A percentile compares a stretch with the other conserved stretches of the same genome.
phyloP scores from a whole-genome alignment of 1,284 basidiomycete species.

The Tylopilus microsporus region DNA sequence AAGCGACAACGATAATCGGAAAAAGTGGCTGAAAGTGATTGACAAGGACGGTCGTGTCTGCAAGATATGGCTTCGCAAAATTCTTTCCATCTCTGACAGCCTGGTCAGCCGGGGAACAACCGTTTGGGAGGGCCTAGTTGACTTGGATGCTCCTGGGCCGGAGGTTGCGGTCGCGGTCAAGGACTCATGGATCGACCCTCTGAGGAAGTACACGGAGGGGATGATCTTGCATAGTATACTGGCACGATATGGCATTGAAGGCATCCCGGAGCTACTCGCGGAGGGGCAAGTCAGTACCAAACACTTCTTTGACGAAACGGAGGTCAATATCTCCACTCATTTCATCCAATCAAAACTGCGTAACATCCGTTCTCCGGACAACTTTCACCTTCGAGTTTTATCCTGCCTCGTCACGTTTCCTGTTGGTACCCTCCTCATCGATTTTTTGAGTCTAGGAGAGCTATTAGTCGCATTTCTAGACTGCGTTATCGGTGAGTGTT shows the following conservation, averaged over 20 bases:
- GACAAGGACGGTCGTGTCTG: not conserved
- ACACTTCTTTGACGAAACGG: not conserved
- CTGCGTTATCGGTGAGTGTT: not conserved
- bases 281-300: constrained; percentile 8
- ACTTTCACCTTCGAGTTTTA: not conserved
- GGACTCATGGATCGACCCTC: constrained; percentile 9
- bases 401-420: not conserved
- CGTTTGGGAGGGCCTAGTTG: constrained; percentile 4
- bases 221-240: constrained; percentile 8
- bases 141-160: not conserved
- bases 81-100: constrained; percentile 4
- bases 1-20: too few species aligned
- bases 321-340: not conserved
- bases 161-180: not conserved
- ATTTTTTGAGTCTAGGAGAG: not conserved
- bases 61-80: not conserved
- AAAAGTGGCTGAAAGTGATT: too few species aligned
- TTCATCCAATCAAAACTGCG: not conserved
- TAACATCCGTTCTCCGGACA: not conserved
- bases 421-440: not conserved
- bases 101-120: not conserved
- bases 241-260: not conserved
- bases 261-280: constrained; percentile 1
- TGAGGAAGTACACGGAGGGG: constrained; percentile 2
- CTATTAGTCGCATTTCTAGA: not conserved